Conservation (phyloP, 305 asterid genomes). For the Ilex paraguariensis region DNA sequence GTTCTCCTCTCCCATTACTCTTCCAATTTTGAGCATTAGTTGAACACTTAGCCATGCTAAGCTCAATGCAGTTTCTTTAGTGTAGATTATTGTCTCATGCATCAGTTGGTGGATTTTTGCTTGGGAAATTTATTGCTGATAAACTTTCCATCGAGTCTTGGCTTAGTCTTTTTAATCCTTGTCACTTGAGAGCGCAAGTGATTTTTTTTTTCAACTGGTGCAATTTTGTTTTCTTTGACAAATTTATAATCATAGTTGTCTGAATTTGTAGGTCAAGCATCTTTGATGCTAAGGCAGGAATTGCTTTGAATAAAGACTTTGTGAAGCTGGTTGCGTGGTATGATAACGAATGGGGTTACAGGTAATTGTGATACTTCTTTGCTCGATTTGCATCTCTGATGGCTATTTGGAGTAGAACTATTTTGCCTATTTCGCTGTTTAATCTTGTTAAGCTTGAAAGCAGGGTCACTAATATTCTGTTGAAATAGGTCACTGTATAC, state of each 20-base stretch:
- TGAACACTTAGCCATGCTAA: no score
- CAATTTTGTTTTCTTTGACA: no score
- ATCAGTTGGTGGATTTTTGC: no score
- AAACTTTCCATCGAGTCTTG: no score
- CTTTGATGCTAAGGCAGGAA: slow-evolving; percentile 80
- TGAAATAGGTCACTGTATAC: background rate
- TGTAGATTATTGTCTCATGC: background rate
- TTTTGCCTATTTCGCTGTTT: background rate
- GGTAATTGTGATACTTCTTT: slow-evolving; percentile 24
- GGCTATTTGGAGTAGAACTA: background rate
- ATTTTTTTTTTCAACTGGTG: background rate
- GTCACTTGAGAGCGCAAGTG: background rate
- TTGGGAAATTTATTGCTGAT: no score
- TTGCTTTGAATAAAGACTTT: slow-evolving; percentile 56
- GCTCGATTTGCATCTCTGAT: background rate
- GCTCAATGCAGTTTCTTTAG: background rate
- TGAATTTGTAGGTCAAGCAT: slow-evolving; percentile 56
- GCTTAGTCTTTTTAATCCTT: no score
- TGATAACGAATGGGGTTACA: slow-evolving; percentile 83
- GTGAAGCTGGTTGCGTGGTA: slow-evolving; percentile 72
- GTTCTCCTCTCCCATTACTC: no score
- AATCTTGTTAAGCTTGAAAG: background rate
- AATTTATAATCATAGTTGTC: background rate
- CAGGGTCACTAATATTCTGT: background rate
- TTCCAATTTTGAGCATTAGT: no score